Evolutionary conservation across 2,329 filamentous ascomycete species (phyloP).

Genomic region (Cladophialophora immunda): DNA sequence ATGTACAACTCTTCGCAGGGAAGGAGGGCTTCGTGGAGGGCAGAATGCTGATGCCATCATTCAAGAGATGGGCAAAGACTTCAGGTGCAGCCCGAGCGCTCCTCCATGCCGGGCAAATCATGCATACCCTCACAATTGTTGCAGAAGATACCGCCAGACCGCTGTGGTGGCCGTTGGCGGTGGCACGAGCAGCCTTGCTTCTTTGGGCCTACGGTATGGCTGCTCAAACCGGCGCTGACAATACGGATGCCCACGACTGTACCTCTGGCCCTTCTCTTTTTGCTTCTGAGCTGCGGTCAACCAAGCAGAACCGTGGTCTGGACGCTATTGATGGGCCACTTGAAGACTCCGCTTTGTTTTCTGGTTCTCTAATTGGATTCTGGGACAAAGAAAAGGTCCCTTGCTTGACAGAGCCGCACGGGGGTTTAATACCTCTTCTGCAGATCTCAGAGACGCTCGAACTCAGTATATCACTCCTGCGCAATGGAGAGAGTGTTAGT

Average conservation of each 20-base stretch:
- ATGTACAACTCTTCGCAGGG: constrained; percentile 11
- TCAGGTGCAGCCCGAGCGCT: constrained; percentile 13
- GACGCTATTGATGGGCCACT: not conserved
- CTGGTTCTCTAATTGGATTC: not conserved
- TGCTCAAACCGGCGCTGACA: not conserved
- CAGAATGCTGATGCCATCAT: constrained; percentile 17
- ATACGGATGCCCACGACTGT: not conserved
- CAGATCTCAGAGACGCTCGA: not conserved
- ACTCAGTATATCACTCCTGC: constrained; percentile 7
- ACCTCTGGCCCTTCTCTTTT: not conserved
- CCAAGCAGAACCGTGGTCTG: not conserved
- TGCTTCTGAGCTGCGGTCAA: not conserved
- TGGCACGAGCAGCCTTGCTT: constrained; percentile 10
- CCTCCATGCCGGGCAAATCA: constrained; percentile 4
- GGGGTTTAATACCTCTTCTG: not conserved
- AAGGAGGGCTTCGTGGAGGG: constrained; percentile 12
- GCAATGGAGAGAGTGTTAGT: constrained; percentile 9
- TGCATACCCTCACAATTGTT: not conserved
- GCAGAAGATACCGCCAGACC: not conserved
- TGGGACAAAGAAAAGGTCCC: not conserved
- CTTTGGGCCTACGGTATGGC: constrained; percentile 15
- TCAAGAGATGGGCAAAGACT: constrained; percentile 11
- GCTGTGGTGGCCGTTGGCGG: constrained; percentile 12
- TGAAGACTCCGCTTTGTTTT: not conserved
- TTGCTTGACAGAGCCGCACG: not conserved